Percentiles rank a stretch among this genome's conserved stretches.
Conservation (phyloP, 2,329 filamentous ascomycete species). For the Verticillium longisporum region DNA sequence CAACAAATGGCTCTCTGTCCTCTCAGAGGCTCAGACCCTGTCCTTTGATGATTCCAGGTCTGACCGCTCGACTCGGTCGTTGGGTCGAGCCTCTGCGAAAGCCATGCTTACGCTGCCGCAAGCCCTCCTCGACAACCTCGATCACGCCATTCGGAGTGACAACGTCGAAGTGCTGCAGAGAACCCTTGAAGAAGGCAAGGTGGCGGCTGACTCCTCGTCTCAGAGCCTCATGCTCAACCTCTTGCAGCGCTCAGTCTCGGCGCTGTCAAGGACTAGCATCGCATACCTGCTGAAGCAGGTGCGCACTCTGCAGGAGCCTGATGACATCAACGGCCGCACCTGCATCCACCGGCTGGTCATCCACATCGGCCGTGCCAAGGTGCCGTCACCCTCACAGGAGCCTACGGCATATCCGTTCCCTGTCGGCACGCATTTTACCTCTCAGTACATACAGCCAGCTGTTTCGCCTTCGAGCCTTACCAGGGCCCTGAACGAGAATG, state of each 20-base stretch:
- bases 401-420: slow-evolving; percentile 43
- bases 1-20: slow-evolving; percentile 83
- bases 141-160: slow-evolving; percentile 65
- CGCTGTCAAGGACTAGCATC: slow-evolving; percentile 62
- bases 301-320: slow-evolving; percentile 70
- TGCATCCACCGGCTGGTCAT: slow-evolving; percentile 90
- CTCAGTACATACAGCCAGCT: slow-evolving; percentile 74
- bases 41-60: slow-evolving; percentile 64
- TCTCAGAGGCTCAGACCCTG: slow-evolving; percentile 67
- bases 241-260: slow-evolving; percentile 69
- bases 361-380: slow-evolving; percentile 74
- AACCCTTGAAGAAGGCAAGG: slow-evolving; percentile 48
- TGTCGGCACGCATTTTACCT: slow-evolving; percentile 47
- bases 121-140: slow-evolving; percentile 62
- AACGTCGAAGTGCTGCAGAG: slow-evolving; percentile 50
- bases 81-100: slow-evolving; percentile 71
- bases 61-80: slow-evolving; percentile 65
- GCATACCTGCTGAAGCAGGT: slow-evolving; percentile 62
- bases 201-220: slow-evolving; percentile 41
- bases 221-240: slow-evolving; percentile 72
- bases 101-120: slow-evolving; percentile 66
- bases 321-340: slow-evolving; percentile 91
- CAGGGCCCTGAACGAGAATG: slow-evolving; percentile 56
- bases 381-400: slow-evolving; percentile 36
- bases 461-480: slow-evolving; percentile 59